Conservation (phyloP, 768 basidiomycete genomes). For the Kwoniella europaea region DNA sequence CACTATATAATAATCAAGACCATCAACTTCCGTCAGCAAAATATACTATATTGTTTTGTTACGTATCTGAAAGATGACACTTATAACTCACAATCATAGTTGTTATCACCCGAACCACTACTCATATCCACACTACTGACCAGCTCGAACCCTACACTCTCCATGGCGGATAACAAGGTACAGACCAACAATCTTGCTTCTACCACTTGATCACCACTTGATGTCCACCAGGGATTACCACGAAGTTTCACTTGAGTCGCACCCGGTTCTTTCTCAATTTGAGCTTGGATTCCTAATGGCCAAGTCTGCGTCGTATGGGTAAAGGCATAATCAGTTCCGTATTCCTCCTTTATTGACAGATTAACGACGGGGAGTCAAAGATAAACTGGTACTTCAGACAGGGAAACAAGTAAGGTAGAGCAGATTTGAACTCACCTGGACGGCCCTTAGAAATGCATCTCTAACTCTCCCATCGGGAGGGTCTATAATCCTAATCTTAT, state of each 20-base stretch:
- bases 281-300: conserved; percentile 46
- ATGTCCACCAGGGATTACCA: conserved; percentile 49
- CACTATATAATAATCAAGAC: conserved; percentile 22
- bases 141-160: conserved; percentile 45
- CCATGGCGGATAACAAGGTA: conserved; percentile 43
- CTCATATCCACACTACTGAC: conserved; percentile 53
- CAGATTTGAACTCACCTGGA: conserved; percentile 32
- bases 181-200: conserved; percentile 35
- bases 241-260: conserved; percentile 45
- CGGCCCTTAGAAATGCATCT: conserved; percentile 40
- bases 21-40: background rate
- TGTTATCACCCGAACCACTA: conserved; percentile 30
- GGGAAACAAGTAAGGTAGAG: too few relatives aligned
- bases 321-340: background rate
- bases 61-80: background rate
- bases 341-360: background rate
- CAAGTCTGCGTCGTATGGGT: conserved; percentile 33
- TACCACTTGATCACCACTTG: conserved; percentile 36
- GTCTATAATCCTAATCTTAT: conserved; percentile 54
- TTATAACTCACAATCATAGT: conserved; percentile 37
- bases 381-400: background rate
- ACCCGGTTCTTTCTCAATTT: conserved; percentile 37
- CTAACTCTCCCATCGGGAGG: conserved; percentile 35
- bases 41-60: too few relatives aligned
- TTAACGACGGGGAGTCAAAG: background rate